phyloP scores from a whole-genome alignment of 306 rosid species.

The Quercus parvula region DNA sequence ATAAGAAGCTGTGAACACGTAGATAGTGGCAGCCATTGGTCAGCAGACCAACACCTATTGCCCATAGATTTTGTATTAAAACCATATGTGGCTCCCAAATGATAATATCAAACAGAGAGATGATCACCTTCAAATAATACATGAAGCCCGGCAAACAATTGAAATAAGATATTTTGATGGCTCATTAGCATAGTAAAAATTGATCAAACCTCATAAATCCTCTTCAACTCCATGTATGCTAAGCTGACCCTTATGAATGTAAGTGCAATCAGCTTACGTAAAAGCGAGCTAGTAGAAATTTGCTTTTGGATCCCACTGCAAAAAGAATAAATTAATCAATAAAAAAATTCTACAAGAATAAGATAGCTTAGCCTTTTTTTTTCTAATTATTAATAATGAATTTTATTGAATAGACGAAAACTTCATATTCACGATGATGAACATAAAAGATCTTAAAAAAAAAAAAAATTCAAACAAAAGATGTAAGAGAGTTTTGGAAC shows the following conservation, averaged over 20 bases:
- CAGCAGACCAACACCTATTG: not conserved
- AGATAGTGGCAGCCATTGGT: not conserved
- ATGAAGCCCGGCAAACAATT: not conserved
- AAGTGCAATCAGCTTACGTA: slow-evolving; percentile 74
- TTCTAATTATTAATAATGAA: too few species aligned
- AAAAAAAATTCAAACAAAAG: too few species aligned
- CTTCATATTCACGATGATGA: too few species aligned
- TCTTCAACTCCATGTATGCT: slow-evolving; percentile 80
- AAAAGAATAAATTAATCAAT: slow-evolving; percentile 12
- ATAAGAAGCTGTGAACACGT: not conserved
- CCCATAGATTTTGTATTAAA: not conserved
- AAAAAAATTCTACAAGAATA: not conserved
- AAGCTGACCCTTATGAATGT: slow-evolving; percentile 71
- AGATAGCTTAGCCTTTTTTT: not conserved
- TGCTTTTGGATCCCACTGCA: slow-evolving; percentile 89
- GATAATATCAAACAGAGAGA: not conserved
- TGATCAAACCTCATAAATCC: slow-evolving; percentile 80
- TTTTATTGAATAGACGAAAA: too few species aligned
- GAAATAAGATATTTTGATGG: not conserved
- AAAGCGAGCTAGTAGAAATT: slow-evolving; percentile 58
- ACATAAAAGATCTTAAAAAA: too few species aligned
- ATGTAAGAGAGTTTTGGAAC: too few species aligned
- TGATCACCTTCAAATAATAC: not conserved
- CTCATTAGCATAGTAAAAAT: not conserved
- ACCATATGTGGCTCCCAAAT: not conserved